phyloP scores from a whole-genome alignment of 441 rosid genomes.

The Melianthus villosus region DNA sequence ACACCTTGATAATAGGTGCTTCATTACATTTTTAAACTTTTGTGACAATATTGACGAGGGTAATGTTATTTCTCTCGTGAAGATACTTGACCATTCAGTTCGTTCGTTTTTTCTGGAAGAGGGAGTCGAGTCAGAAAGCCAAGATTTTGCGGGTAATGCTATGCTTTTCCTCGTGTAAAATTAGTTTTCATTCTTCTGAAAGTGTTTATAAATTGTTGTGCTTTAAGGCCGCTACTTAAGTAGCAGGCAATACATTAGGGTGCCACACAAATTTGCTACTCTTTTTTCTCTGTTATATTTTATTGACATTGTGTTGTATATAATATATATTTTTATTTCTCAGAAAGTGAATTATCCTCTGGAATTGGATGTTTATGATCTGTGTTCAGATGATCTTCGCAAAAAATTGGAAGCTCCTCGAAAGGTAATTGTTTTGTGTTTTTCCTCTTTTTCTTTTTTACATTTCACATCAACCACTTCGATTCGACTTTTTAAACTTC shows the following conservation, averaged over 20 bases:
- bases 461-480: no score
- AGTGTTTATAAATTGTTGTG: no score
- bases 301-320: conserved; percentile 4
- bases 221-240: no score
- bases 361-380: conserved; percentile 78
- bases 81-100: conserved; percentile 95
- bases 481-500: background rate
- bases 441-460: background rate
- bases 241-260: no score
- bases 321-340: conserved; percentile 11
- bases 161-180: background rate
- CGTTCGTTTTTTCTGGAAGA: conserved; percentile 98
- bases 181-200: background rate
- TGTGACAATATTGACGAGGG: no score
- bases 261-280: conserved; percentile 2
- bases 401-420: conserved; percentile 76
- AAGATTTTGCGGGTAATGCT: conserved; percentile 69
- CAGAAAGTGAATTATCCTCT: conserved; percentile 97
- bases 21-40: no score
- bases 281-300: conserved; percentile 1
- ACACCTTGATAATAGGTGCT: no score
- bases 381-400: conserved; percentile 74
- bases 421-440: conserved; percentile 30
- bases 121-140: conserved; percentile 96
- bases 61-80: conserved; percentile 11